Percentiles rank a stretch among this genome's conserved stretches.
These are phyloP conservation scores for Aspergillus affinis DNA, from an alignment of 495 filamentous ascomycete species.

Conservation along the genomic window DNA sequence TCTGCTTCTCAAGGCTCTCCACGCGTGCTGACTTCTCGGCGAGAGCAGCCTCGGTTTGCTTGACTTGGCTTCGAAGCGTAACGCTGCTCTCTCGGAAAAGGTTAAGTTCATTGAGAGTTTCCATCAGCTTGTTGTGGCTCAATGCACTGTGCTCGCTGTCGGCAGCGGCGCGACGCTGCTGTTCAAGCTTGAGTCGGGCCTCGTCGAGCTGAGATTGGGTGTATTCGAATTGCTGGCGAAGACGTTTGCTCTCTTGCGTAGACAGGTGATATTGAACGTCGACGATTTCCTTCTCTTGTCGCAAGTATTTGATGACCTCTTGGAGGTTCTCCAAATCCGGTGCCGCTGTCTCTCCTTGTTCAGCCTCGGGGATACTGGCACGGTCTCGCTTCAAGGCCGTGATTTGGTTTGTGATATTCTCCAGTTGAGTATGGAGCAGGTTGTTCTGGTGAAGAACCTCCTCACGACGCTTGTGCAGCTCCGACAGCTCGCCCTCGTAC, in stretches of 20 bases:
- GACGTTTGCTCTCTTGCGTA: conserved; percentile 76
- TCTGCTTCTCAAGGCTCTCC: conserved; percentile 68
- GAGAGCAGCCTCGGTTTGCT: conserved; percentile 72
- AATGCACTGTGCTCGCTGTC: conserved; percentile 67
- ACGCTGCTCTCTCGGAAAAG: conserved; percentile 90
- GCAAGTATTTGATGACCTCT: conserved; percentile 84
- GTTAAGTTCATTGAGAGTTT: conserved; percentile 92
- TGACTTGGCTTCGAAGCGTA: conserved; percentile 80
- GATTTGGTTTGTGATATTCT: conserved; percentile 77
- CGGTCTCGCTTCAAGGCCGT: conserved; percentile 72
- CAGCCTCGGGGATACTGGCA: conserved; percentile 47
- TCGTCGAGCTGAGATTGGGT: conserved; percentile 84
- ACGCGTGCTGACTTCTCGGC: conserved; percentile 71
- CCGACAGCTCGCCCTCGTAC: conserved; percentile 79
- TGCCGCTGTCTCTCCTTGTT: conserved; percentile 38
- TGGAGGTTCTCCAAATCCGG: conserved; percentile 70
- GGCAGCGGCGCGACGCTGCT: conserved; percentile 76
- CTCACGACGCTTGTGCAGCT: conserved; percentile 73
- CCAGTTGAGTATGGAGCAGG: conserved; percentile 82
- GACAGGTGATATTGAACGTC: conserved; percentile 92
- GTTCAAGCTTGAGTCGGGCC: conserved; percentile 76
- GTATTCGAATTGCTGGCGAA: conserved; percentile 88
- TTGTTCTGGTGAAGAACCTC: conserved; percentile 84
- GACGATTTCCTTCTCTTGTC: conserved; percentile 96
- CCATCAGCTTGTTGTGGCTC: conserved; percentile 84